A percentile compares a stretch with the other conserved stretches of the same genome.
These are phyloP conservation scores for Naematelia aurantialba DNA, from an alignment of 768 basidiomycete species.

Conservation along the genomic window DNA sequence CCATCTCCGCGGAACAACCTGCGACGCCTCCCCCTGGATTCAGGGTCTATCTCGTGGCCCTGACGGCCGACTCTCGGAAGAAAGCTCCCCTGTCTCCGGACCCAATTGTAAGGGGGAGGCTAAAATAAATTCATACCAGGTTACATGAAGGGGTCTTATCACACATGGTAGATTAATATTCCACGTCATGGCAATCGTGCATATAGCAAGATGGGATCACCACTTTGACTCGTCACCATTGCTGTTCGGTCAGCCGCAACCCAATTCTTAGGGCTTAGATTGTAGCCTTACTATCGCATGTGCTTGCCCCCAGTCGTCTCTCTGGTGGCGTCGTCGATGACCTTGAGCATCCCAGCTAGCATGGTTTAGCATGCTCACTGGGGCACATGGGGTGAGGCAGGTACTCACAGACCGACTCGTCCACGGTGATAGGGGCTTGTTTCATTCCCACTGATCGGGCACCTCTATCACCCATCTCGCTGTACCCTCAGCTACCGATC, in stretches of 20 bases:
- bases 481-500: constrained; percentile 3
- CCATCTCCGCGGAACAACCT: too few relatives aligned
- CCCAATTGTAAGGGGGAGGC: too few relatives aligned
- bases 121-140: too few relatives aligned
- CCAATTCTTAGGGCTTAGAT: not conserved
- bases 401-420: constrained; percentile 34
- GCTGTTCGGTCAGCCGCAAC: constrained; percentile 5
- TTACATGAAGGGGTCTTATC: too few relatives aligned
- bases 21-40: too few relatives aligned
- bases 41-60: too few relatives aligned
- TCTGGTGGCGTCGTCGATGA: constrained; percentile 33
- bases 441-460: constrained; percentile 15
- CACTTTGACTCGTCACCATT: constrained; percentile 16
- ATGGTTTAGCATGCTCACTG: too few relatives aligned
- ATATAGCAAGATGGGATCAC: constrained; percentile 2
- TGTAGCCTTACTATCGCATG: constrained; percentile 25
- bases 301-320: constrained; percentile 33
- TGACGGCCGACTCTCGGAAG: too few relatives aligned
- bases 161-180: too few relatives aligned
- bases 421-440: constrained; percentile 31
- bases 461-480: constrained; percentile 26
- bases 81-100: too few relatives aligned
- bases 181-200: too few relatives aligned
- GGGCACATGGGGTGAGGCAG: not conserved
- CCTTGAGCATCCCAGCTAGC: constrained; percentile 33